These are phyloP conservation scores for Colletotrichum graminicola DNA, from an alignment of 2,329 filamentous ascomycete species.

Conservation along the genomic window DNA sequence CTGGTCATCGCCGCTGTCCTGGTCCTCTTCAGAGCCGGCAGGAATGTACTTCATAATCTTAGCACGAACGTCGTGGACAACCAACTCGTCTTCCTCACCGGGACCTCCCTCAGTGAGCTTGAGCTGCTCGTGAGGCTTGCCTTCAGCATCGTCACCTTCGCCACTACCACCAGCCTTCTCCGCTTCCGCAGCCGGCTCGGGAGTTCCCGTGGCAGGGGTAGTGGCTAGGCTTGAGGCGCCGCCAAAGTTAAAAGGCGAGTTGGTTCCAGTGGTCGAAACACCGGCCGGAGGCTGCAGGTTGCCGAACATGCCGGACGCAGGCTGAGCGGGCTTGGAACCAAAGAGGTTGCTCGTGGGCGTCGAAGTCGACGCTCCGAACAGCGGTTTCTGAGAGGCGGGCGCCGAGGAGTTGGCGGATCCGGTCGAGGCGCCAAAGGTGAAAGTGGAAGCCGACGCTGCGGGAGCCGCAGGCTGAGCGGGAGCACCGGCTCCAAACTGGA, in stretches of 20 bases:
- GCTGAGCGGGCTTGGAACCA: constrained; percentile 43
- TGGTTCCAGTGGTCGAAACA: constrained; percentile 60
- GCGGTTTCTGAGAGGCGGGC: constrained; percentile 34
- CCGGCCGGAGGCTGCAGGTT: constrained; percentile 58
- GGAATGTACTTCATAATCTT: constrained; percentile 75
- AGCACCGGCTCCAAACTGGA: constrained; percentile 40
- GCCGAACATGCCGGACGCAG: constrained; percentile 50
- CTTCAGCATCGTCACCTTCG: constrained; percentile 61
- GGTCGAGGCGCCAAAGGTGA: constrained; percentile 42
- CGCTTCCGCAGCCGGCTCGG: constrained; percentile 63
- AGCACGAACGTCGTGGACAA: constrained; percentile 77
- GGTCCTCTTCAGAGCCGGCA: constrained; percentile 58
- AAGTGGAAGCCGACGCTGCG: constrained; percentile 43
- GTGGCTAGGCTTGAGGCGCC: constrained; percentile 72
- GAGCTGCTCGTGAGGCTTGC: constrained; percentile 75
- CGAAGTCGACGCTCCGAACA: constrained; percentile 30
- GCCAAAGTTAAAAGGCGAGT: constrained; percentile 68
- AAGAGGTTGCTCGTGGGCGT: constrained; percentile 40
- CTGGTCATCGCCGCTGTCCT: constrained; percentile 57
- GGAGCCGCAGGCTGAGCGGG: constrained; percentile 29
- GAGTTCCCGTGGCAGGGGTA: constrained; percentile 69
- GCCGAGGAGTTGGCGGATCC: constrained; percentile 21
- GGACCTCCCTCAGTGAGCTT: constrained; percentile 75
- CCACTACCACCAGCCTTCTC: constrained; percentile 46
- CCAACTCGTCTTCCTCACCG: constrained; percentile 79